Evolutionary conservation across 345 rosid species (phyloP), one percentile per base, ranked within the genome.

Genomic region (Salix caprea): DNA sequence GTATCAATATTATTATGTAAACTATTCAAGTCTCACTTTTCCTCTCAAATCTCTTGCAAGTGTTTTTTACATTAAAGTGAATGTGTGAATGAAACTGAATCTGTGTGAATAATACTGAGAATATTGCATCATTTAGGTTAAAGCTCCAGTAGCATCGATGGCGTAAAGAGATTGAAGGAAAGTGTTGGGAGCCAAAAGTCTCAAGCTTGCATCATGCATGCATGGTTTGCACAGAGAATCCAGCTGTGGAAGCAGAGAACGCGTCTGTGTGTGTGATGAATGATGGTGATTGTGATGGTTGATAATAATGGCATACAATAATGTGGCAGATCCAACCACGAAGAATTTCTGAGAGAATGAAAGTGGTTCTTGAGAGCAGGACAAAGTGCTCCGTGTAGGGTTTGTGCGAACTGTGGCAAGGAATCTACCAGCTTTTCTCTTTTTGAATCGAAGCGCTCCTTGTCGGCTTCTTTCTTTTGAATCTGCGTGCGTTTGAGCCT

Each of bases 401-500:
- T 4, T 30, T 40, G 75, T 46, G 36, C 71, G 13, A 48, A 18
- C 40, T 21, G 16, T 50, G 54, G 37, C 70, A 74, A 80, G 81
- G 81, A 58, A 73, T 84, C 82, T 44, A 11, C 71, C 78, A 62
- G 74, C 80, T 77, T 73, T 84, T 72, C 54, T 65, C 23, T 72
- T 48, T 74, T 32, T 64, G 71, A 82, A 67, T 72, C 69, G 42
- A 81, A 75, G 36, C 85, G 16, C 77, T 74, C 76, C 56, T 66
- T 67, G 65, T 78, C 67, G 34, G 58, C 46, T 69, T 69, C 65
- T 44, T 67, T 65, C 40, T 65, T 42, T 70, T 81, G 46, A 65
- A 54, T 30, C 67, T 68, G 7, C 67, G 13, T 16, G 37, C 62
- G 67, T 60, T 15, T 1, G 0, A 36, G 37, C 37, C 37, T 36